Evolutionary conservation across 2,329 filamentous ascomycete species (phyloP), one percentile per base, ranked within the genome.

Genomic region (Fusarium bactridioides): DNA sequence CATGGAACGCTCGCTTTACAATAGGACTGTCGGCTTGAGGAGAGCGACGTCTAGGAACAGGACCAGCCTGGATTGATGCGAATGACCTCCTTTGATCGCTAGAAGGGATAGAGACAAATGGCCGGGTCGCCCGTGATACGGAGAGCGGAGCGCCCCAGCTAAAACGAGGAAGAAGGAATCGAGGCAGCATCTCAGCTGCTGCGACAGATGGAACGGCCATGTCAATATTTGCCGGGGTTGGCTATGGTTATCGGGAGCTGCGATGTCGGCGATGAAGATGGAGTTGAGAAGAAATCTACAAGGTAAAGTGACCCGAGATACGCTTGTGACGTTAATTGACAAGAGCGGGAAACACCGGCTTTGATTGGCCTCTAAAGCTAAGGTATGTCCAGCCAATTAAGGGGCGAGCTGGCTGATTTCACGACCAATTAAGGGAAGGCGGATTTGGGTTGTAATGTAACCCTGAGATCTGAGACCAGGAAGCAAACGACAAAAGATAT

Each of bases 1-100:
- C 88, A 80, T 94, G 92, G 80, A 98, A 95, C 0, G 85, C 83
- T 67, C 86, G 82, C 48, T 79, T 79, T 7, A 78, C 55, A 29
- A 78, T 74, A 4, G 72, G 75, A 37, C 74, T 80, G 6, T 45
- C 55, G 19, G 33, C 54, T 37, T 51, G 69, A n/a, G 51, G 54
- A 31, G 65, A 41, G n/a, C 54, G 38, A 38, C 64, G 60, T 55
- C 66, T 64, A 19, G 54, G n/a, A 21, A 67, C 61, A 55, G 75
- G 65, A 7, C 57, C 40, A 53, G 69, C 64, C 55, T 73, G 74
- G 38, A 75, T 63, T 35, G 77, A 67, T 35, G 75, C 60, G 63
- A 77, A 68, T 44, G 69, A 63, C 55, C 70, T 69, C 51, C 59
- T 61, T 63, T 73, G 74, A 31, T 72, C 37, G 47, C 16, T 33